Percentiles rank a stretch among this genome's conserved stretches.
phyloP scores from a whole-genome alignment of 192 early-diverging fungal species.

The Gigaspora rosea region DNA sequence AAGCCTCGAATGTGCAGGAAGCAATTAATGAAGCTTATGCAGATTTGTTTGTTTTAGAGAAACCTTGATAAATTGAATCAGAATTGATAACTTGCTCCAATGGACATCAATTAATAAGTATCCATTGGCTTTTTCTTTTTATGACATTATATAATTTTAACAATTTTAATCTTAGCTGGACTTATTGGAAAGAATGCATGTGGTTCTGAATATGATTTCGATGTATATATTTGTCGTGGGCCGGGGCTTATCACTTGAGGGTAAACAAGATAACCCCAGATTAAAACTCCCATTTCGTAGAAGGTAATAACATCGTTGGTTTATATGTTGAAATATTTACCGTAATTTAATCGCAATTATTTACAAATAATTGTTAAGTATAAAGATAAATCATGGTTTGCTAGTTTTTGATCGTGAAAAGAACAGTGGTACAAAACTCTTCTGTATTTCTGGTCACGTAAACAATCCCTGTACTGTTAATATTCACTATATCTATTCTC shows the following conservation, averaged over 20 bases:
- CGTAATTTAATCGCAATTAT: not conserved
- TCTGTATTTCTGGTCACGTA: constrained; percentile 97
- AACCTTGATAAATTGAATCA: not conserved
- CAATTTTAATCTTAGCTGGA: constrained; percentile 53
- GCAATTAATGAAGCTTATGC: constrained; percentile 98
- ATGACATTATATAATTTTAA: too few species aligned
- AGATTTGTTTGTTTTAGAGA: constrained; percentile 22
- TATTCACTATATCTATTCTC: not conserved
- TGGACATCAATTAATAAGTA: too few species aligned
- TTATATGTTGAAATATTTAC: not conserved
- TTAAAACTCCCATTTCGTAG: constrained; percentile 98
- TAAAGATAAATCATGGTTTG: constrained; percentile 91
- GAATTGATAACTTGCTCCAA: too few species aligned
- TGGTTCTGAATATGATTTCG: constrained; percentile 94
- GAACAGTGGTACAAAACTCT: constrained; percentile 95
- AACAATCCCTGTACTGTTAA: constrained; percentile 93
- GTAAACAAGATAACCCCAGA: constrained; percentile 98
- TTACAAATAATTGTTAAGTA: not conserved
- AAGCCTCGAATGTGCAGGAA: constrained; percentile 87
- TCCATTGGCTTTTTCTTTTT: too few species aligned
- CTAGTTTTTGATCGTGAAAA: constrained; percentile 88
- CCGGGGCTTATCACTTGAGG: constrained; percentile 93
- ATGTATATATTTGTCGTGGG: constrained; percentile 95
- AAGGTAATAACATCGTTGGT: constrained; percentile 21
- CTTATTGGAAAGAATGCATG: constrained; percentile 99